Evolutionary conservation across 768 basidiomycete species (phyloP).

Genomic region (Hygrophoropsis aurantiaca): DNA sequence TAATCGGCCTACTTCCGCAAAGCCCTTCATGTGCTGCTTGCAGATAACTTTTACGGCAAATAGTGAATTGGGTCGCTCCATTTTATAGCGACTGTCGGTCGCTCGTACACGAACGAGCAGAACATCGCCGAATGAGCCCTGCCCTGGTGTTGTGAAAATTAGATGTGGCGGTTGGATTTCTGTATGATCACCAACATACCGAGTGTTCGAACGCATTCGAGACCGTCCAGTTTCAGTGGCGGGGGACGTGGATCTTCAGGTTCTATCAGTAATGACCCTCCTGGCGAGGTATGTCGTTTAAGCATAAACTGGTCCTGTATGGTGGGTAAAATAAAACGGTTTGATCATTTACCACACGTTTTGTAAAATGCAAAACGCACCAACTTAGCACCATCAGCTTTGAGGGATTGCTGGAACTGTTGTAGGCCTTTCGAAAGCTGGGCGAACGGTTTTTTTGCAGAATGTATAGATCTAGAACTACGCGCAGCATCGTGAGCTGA

Average conservation of each 20-base stretch:
- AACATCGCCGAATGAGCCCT: conserved; percentile 42
- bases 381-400: no score
- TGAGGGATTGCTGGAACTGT: no score
- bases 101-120: conserved; percentile 39
- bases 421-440: no score
- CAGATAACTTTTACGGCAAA: conserved; percentile 48
- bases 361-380: no score
- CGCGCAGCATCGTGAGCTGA: no score
- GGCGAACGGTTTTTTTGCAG: no score
- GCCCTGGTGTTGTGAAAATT: conserved; percentile 29
- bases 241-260: conserved; percentile 38
- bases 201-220: conserved; percentile 43
- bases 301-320: no score
- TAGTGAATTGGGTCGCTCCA: conserved; percentile 35
- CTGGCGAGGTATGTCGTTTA: no score
- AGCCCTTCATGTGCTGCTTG: conserved; percentile 33
- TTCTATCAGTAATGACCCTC: conserved; percentile 7
- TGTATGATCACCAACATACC: conserved; percentile 24
- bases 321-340: no score
- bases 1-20: conserved; percentile 26
- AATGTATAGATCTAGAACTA: no score
- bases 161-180: neutral
- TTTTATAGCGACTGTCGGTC: conserved; percentile 21
- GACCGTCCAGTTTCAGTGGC: conserved; percentile 33
- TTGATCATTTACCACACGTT: no score